Evolutionary conservation across 1,139 yeast species (phyloP), one percentile per base, ranked within the genome.

Genomic region (Suhomyces coccinellae): DNA sequence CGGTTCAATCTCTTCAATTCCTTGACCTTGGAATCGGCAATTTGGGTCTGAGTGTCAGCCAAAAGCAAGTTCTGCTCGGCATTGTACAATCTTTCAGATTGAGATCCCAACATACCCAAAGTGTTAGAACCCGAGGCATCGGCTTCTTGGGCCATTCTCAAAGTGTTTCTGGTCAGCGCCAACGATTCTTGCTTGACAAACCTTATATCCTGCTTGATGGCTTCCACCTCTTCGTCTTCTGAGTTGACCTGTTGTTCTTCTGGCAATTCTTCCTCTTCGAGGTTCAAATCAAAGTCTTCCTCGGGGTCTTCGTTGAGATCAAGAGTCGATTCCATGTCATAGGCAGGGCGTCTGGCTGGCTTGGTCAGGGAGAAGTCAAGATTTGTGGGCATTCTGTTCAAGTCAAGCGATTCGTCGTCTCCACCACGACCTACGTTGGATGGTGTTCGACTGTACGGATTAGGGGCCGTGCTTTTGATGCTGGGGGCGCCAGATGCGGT

Each of bases 61-160:
- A 87, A 68, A 46, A 87, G 80, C 55, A 93, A 68, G 55, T 83
- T 85, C 55, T 82, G 83, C 62, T 91, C 97, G 15, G 93, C 83
- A 58, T 80, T 82, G 61, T 85, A 87, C 52, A 93, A 71, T 43
- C 89, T 73, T 62, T 90, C 97, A 45, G 95, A 84, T 65, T 95
- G 99, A 16, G 93, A 81, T 26, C 98, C 98, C 45, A 93, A 76
- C 82, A 89, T 83, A 24, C 97, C 97, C 54, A 91, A 69, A 0
- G 98, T 86, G 62, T 91, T 89, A 43, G 89, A 79, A 22, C 96
- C 99, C 8, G 91, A 80, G 44, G 86, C 87, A 63, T 91, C 97
- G 0, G 98, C 97, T 56, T 89, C 95, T 52, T 86, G 86, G 1
- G 97, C 96, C 82, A 88, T 82, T 55, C 86, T 79, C 49, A 93